These are phyloP conservation scores for Amoebophrya sp. DNA, from an alignment of 169 alveolate species.

Conservation along the genomic window DNA sequence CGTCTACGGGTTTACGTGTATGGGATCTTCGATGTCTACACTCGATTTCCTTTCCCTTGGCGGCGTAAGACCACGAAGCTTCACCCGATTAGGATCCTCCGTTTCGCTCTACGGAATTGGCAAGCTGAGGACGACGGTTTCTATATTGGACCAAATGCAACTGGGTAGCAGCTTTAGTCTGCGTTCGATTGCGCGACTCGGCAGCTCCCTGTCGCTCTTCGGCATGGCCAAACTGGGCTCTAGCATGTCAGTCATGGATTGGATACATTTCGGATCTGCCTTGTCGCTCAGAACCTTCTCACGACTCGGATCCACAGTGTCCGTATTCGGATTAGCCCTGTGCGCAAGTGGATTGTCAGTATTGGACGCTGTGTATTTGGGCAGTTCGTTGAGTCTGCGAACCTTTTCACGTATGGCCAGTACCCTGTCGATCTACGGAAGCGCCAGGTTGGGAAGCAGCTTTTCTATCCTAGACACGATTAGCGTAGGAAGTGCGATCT, in stretches of 20 bases:
- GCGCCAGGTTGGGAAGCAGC: background rate
- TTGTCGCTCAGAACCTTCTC: conserved; percentile 16
- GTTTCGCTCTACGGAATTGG: background rate
- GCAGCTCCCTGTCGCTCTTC: background rate
- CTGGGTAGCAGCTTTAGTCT: background rate
- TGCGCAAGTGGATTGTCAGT: conserved; percentile 16
- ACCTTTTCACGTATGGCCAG: conserved; percentile 24
- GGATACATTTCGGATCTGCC: conserved; percentile 28
- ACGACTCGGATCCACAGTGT: background rate
- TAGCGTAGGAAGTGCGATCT: background rate
- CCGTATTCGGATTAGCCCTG: background rate
- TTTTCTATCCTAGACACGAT: background rate
- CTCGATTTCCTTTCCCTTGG: background rate
- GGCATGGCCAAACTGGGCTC: background rate
- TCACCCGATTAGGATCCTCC: conserved; percentile 23
- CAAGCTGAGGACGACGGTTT: background rate
- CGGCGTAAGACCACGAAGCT: background rate
- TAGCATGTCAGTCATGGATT: background rate
- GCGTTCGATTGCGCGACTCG: conserved; percentile 5
- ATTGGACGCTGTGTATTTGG: conserved; percentile 28
- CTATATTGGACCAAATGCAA: conserved; percentile 2
- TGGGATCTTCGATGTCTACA: background rate
- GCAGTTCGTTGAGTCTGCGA: background rate
- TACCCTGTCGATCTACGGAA: background rate
- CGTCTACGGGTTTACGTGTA: background rate